Evolutionary conservation across 345 rosid genomes (phyloP).

Genomic region (Citrus cavaleriei): DNA sequence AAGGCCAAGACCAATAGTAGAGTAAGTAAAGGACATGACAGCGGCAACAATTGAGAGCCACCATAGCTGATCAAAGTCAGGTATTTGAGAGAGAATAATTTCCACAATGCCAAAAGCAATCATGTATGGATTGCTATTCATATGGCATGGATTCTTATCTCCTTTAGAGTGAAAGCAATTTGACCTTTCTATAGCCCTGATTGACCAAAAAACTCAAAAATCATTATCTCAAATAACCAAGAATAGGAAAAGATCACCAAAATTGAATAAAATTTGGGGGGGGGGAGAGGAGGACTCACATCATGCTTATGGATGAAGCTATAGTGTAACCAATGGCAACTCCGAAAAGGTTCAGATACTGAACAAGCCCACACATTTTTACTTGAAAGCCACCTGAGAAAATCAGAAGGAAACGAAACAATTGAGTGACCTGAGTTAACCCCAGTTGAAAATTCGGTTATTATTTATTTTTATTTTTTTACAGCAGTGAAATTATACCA

Average conservation of each 20-base stretch:
- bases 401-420: neutral
- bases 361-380: constrained; percentile 45
- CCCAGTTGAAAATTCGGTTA: neutral
- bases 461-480: neutral
- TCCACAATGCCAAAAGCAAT: constrained; percentile 57
- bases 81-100: constrained; percentile 70
- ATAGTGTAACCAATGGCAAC: constrained; percentile 53
- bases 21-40: constrained; percentile 93
- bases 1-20: constrained; percentile 81
- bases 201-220: constrained; percentile 5
- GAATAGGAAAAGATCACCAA: neutral
- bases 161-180: constrained; percentile 53
- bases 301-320: constrained; percentile 46
- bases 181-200: constrained; percentile 66
- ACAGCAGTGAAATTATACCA: constrained; percentile 12
- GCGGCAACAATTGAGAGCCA: constrained; percentile 94
- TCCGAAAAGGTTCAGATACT: constrained; percentile 47
- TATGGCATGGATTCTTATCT: constrained; percentile 37
- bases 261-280: neutral
- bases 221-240: neutral
- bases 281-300: constrained; percentile 4
- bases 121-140: constrained; percentile 60
- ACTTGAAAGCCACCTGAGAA: constrained; percentile 33
- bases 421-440: neutral
- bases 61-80: constrained; percentile 79